Evolutionary conservation across 2,329 filamentous ascomycete species (phyloP), one percentile per base, ranked within the genome.

Genomic region (Penicillium sp.): DNA sequence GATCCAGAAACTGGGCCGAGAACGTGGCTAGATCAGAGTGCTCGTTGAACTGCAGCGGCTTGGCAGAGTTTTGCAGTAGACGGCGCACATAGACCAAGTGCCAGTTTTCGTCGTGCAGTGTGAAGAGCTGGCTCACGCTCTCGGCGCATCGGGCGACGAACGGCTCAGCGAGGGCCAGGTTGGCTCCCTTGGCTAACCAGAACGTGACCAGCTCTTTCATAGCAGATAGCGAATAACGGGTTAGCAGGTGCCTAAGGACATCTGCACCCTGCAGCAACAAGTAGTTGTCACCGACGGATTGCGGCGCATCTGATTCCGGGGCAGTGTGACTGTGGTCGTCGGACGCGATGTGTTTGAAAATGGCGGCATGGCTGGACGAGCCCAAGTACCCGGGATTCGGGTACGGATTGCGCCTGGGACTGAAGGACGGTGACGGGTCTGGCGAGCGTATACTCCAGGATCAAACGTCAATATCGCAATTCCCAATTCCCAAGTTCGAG

Each of bases 311-410:
- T 5, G 33, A 22, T 7, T 44, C 39, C n/a, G 52, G 53, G 35
- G 22, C 33, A 18, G 50, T 35, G 3, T 39, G 31, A 31, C 20
- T 44, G 16, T 48, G 54, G 30, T 60, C 60, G 11, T 62, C 53
- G 1, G 56, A 46, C n/a, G 61, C 57, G 46, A 66, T 65, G 25
- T 66, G 63, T 22, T 62, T 62, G 39, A 66, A 66, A 39, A 66
- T 66, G 13, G 63, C 61, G 4, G 58, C 61, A 60, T 66, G 64
- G 40, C 64, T 66, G 14, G 64, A 66, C 13, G 58, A 60, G 0
- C 63, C 64, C 35, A 65, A 42, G 46, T 63, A 66, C n/a, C 63
- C 64, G 8, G 64, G 64, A 41, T 66, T 66, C 4, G 63, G 64
- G 39, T 66, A 66, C 18, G 54, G 54, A 50, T 62, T 60, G 30